Evolutionary conservation across 495 filamentous ascomycete species (phyloP).

Genomic region (Aspergillus incahuasiensis): DNA sequence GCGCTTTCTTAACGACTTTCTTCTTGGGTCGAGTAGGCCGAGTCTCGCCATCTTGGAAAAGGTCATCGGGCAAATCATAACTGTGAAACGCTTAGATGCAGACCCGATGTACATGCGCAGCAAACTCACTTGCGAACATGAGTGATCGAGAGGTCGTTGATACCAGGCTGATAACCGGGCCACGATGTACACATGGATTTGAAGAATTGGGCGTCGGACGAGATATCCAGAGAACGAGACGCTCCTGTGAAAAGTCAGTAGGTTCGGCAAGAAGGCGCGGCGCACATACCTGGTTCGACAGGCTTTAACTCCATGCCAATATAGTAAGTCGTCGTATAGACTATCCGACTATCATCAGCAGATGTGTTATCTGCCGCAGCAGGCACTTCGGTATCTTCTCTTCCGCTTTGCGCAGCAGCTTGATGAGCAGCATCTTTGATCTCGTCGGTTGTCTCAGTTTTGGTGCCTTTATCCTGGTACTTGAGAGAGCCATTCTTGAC

Average conservation of each 20-base stretch:
- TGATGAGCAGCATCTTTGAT: constrained; percentile 51
- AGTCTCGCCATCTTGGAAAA: constrained; percentile 77
- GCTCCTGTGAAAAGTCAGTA: constrained; percentile 38
- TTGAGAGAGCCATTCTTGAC: constrained; percentile 68
- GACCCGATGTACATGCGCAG: not conserved
- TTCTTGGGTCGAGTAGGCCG: constrained; percentile 61
- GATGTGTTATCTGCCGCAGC: constrained; percentile 39
- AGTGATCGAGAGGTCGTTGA: constrained; percentile 64
- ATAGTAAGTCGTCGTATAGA: constrained; percentile 86
- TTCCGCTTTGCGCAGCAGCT: constrained; percentile 44
- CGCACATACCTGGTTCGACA: constrained; percentile 29
- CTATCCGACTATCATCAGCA: constrained; percentile 38
- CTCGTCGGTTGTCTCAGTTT: constrained; percentile 56
- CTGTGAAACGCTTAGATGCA: constrained; percentile 40
- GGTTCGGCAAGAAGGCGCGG: constrained; percentile 12
- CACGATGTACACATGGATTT: constrained; percentile 63
- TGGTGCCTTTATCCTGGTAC: constrained; percentile 57
- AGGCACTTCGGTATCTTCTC: constrained; percentile 41
- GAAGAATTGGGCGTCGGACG: constrained; percentile 69
- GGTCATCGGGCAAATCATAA: constrained; percentile 80
- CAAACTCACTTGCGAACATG: constrained; percentile 69
- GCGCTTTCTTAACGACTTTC: constrained; percentile 49
- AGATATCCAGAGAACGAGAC: constrained; percentile 56
- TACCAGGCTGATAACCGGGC: constrained; percentile 58
- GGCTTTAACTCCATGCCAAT: constrained; percentile 67